phyloP scores from a whole-genome alignment of 2,329 filamentous ascomycete species.

The Talaromyces atroroseus region DNA sequence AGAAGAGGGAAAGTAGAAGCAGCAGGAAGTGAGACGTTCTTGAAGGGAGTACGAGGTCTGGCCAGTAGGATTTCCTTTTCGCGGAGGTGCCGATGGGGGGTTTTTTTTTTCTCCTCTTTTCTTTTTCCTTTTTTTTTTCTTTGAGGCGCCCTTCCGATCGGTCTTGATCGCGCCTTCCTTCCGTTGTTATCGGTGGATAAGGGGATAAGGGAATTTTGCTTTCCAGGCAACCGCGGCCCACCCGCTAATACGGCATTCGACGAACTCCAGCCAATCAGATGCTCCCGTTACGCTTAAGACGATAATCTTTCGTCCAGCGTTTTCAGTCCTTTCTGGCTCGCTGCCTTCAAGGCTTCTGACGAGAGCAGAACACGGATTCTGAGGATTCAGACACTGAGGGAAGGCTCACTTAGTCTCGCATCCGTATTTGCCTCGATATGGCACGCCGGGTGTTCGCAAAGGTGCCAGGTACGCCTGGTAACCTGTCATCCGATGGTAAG shows the following conservation, averaged over 20 bases:
- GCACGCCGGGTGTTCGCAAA: conserved; percentile 12
- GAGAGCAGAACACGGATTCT: background rate
- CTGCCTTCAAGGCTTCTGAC: background rate
- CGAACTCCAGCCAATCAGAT: background rate
- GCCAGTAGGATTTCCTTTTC: background rate
- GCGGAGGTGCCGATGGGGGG: conserved; percentile 1
- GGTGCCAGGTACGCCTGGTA: background rate
- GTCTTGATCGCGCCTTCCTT: conserved; percentile 6
- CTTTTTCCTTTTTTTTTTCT: background rate
- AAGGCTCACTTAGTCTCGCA: background rate
- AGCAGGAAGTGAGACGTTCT: background rate
- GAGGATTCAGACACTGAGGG: background rate
- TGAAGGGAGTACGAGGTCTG: background rate
- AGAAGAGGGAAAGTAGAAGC: background rate
- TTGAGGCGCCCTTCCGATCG: background rate
- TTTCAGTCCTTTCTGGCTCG: background rate
- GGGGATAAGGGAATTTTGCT: conserved; percentile 9
- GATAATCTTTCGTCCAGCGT: background rate
- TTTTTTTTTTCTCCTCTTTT: background rate
- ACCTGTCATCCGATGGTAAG: background rate
- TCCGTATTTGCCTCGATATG: conserved; percentile 8
- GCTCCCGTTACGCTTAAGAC: background rate
- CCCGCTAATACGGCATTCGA: background rate
- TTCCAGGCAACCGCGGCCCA: conserved; percentile 8
- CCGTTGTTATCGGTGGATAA: conserved; percentile 6